A percentile compares a stretch with the other conserved stretches of the same genome.
These are phyloP conservation scores for Tricholomella constricta DNA, from an alignment of 768 basidiomycete species.

Conservation along the genomic window DNA sequence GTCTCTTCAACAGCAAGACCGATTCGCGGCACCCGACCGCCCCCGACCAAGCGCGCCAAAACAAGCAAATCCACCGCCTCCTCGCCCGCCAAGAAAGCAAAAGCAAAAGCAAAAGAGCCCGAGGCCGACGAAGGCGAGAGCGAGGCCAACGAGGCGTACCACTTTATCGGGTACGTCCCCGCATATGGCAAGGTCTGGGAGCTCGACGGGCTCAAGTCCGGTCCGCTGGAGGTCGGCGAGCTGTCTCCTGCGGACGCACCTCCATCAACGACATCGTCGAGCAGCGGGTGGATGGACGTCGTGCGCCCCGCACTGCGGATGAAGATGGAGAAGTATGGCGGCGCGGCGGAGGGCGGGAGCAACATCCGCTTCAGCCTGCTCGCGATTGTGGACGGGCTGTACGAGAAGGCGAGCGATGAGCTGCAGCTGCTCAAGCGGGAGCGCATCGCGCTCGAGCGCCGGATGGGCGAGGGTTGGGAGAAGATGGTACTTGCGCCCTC, in stretches of 20 bases:
- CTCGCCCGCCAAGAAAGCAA: slow-evolving; percentile 18
- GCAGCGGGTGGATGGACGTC: slow-evolving; percentile 57
- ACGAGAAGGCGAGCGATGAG: slow-evolving; percentile 49
- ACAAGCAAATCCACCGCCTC: slow-evolving; percentile 18
- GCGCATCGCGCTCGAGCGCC: slow-evolving; percentile 43
- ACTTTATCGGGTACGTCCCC: slow-evolving; percentile 69
- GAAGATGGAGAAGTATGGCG: slow-evolving; percentile 63
- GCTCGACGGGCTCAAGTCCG: slow-evolving; percentile 63
- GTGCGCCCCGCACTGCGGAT: slow-evolving; percentile 59
- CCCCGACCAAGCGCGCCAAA: slow-evolving; percentile 39
- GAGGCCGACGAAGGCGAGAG: slow-evolving; percentile 32
- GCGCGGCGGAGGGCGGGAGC: slow-evolving; percentile 39
- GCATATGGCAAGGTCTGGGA: slow-evolving; percentile 70
- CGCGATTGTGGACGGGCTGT: slow-evolving; percentile 57
- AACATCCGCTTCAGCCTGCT: slow-evolving; percentile 64
- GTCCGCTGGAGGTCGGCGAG: slow-evolving; percentile 66
- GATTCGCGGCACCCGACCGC: slow-evolving; percentile 30
- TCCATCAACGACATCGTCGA: slow-evolving; percentile 1
- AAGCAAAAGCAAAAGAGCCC: slow-evolving; percentile 20
- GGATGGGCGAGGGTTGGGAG: slow-evolving; percentile 43
- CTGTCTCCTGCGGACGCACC: slow-evolving; percentile 8
- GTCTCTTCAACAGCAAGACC: no score
- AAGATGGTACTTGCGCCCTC: slow-evolving; percentile 24
- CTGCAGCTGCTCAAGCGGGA: slow-evolving; percentile 56
- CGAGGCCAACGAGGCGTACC: slow-evolving; percentile 62